Percentiles rank a stretch among this genome's conserved stretches.
Conservation (phyloP, 306 rosid genomes). For the Medicago truncatula region MtrunA17r5.0-ANR NC_053049.1:36710501-36711000, state of each 20-base stretch:
- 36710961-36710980: conserved; percentile 39
- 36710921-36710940: conserved; percentile 4
- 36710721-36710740: conserved; percentile 19
- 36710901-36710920: neutral
- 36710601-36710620: conserved; percentile 49
- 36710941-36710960: conserved; percentile 8
- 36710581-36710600: conserved; percentile 68
- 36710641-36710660: neutral
- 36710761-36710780: conserved; percentile 32
- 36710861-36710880: conserved; percentile 3
- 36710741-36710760: conserved; percentile 28
- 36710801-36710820: neutral
- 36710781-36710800: neutral
- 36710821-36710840: neutral
- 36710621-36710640: neutral
- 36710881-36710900: conserved; percentile 35
- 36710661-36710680: conserved; percentile 37
- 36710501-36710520: conserved; percentile 31
- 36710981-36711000: conserved; percentile 6
- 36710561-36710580: conserved; percentile 56
- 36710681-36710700: conserved; percentile 28
- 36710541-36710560: neutral
- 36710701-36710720: conserved; percentile 25
- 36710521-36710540: conserved; percentile 13
- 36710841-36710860: neutral